These are phyloP conservation scores for Tylopilus subfusipes DNA, from an alignment of 768 basidiomycete genomes.

Conservation along the genomic window DNA sequence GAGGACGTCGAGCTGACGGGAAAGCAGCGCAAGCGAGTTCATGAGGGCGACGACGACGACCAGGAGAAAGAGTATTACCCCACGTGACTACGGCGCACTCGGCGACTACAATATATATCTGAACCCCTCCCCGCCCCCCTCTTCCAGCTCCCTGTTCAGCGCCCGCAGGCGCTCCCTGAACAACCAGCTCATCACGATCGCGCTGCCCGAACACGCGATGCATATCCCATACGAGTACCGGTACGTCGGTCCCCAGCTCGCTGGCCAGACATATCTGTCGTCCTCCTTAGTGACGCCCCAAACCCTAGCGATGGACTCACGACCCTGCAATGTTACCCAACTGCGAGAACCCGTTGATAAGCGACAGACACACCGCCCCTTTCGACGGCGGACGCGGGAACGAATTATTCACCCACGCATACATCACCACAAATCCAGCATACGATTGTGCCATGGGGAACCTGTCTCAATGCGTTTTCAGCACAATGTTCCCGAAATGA, in stretches of 20 bases:
- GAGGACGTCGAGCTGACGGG: constrained; percentile 78
- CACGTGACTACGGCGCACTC: constrained; percentile 29
- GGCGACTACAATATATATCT: constrained; percentile 50
- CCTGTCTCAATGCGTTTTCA: constrained; percentile 32
- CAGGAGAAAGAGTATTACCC: neutral
- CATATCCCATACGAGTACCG: constrained; percentile 71
- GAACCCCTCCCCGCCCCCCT: constrained; percentile 39
- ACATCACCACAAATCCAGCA: constrained; percentile 65
- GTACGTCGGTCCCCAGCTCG: constrained; percentile 68
- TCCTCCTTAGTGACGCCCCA: neutral
- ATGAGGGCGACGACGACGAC: constrained; percentile 35
- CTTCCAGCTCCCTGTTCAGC: constrained; percentile 40
- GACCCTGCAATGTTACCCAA: constrained; percentile 83
- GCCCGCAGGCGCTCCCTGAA: constrained; percentile 43
- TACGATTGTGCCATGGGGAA: constrained; percentile 78
- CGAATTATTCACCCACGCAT: constrained; percentile 50
- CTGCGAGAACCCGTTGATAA: constrained; percentile 80
- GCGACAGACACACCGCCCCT: constrained; percentile 76
- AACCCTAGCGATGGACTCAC: constrained; percentile 39
- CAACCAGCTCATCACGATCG: constrained; percentile 48
- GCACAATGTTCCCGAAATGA: constrained; percentile 1
- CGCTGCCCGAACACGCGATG: constrained; percentile 50
- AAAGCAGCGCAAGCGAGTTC: constrained; percentile 81
- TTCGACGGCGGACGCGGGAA: constrained; percentile 80
- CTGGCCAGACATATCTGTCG: constrained; percentile 62